Evolutionary conservation across 352 stramenopile genomes (phyloP).

Genomic region (Phytophthora multivora): DNA sequence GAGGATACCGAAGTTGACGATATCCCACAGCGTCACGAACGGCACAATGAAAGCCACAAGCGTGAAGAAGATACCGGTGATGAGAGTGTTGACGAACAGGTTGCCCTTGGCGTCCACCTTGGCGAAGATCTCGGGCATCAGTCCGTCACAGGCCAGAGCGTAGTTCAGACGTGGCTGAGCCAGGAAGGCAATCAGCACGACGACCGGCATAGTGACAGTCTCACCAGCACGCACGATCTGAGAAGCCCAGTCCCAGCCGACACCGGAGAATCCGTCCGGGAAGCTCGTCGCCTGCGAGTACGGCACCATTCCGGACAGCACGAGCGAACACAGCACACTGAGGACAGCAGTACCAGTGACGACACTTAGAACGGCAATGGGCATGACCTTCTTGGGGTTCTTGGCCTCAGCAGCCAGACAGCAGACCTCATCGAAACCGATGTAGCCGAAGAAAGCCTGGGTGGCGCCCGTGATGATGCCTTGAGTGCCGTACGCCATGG

Average conservation of each 20-base stretch:
- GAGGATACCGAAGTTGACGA: conserved; percentile 72
- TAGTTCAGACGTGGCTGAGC: conserved; percentile 91
- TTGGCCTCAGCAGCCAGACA: conserved; percentile 85
- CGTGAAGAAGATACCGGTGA: conserved; percentile 51
- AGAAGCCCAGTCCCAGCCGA: conserved; percentile 31
- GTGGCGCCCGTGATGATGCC: conserved; percentile 84
- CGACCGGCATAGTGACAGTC: conserved; percentile 83
- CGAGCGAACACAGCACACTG: conserved; percentile 64
- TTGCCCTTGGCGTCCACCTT: conserved; percentile 63
- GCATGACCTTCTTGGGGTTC: conserved; percentile 79
- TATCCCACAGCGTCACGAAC: conserved; percentile 66
- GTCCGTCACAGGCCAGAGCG: conserved; percentile 87
- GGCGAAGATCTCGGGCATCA: conserved; percentile 88
- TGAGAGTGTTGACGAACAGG: conserved; percentile 60
- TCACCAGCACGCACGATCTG: conserved; percentile 40
- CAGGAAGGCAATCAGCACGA: conserved; percentile 90
- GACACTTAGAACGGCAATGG: conserved; percentile 81
- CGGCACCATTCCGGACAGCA: conserved; percentile 77
- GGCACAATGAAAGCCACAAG: conserved; percentile 57
- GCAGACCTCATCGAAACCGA: conserved; percentile 95
- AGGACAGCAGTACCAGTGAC: conserved; percentile 69
- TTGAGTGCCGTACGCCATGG: conserved; percentile 47
- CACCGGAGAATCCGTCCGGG: conserved; percentile 29
- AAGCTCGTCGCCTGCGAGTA: conserved; percentile 40
- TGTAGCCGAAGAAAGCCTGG: conserved; percentile 93